Base-by-base conservation (phyloP, 345 rosid genomes). In the Populus ilicifolia region DNA sequence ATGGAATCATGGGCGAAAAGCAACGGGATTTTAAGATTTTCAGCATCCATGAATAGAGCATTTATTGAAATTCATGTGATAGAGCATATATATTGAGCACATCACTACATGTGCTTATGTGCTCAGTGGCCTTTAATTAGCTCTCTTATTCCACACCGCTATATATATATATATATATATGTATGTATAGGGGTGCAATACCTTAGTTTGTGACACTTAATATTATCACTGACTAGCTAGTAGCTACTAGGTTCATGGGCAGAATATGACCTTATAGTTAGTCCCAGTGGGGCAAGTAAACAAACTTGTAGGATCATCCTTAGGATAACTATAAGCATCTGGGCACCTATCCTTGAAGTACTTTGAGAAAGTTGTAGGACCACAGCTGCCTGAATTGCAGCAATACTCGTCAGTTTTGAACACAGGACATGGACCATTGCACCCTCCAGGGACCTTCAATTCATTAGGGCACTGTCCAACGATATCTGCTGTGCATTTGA, bases 291-390 rank as follows among this genome's bases (percentile, higher is more conserved):
- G 83, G 35, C 86, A 85, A 68, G 83, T 71, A 30, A 83, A 85
- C 25, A 29, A 0, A 39, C 86, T 85, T 50, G 84, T 78, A 14
- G 71, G 76, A 50, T 84, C 89, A 78, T 89, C 91, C 38, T 87
- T 85, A 14, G 89, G 91, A n/a, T 85, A 89, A 78, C 87, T 86
- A 66, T 87, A 87, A n/a, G 83, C 89, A 63, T 87, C 89, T 4
- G 92, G 92, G 73, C 92, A 87, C 65, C 87, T 83, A 1, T 82
- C 76, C 75, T 89, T 84, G 69, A 89, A 89, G 67, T 76, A 89
- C 71, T 9, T 84, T 2, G 92, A 87, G 33, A 75, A 79, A n/a
- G 20, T 2, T 5, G 90, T 89, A 8, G 89, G 89, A 6, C 84
- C 79, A 71, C 89, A 89, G 9, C 36, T 76, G 3, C 87, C 88